Percentiles rank a stretch among this genome's conserved stretches.
These are phyloP conservation scores for Elsinoe arachidis DNA, from an alignment of 2,329 filamentous ascomycete species.

Conservation along the genomic window DNA sequence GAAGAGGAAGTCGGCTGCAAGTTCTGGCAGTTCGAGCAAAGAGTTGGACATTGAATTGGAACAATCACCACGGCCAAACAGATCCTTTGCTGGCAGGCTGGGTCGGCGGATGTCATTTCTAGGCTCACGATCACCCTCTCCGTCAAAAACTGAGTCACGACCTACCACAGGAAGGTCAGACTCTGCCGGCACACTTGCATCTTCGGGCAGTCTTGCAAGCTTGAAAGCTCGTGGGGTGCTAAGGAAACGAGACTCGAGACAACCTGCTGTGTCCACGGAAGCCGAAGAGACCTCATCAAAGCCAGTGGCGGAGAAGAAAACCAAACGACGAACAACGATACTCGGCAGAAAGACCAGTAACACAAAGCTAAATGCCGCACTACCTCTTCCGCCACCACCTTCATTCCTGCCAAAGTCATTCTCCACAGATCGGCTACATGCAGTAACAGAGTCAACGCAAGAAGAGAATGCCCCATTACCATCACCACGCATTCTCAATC, in stretches of 20 bases:
- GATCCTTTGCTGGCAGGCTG: conserved; percentile 13
- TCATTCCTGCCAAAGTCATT: conserved; percentile 41
- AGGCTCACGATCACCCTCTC: conserved; percentile 16
- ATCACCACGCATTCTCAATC: conserved; percentile 14
- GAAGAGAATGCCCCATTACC: conserved; percentile 30
- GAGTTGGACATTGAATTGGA: conserved; percentile 13
- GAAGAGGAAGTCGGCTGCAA: conserved; percentile 17
- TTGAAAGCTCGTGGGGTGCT: not conserved
- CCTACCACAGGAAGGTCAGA: not conserved
- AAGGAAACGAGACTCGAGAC: not conserved
- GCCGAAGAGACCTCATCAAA: not conserved
- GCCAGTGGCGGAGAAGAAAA: not conserved
- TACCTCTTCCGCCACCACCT: conserved; percentile 19
- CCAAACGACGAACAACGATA: conserved; percentile 1
- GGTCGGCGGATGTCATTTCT: conserved; percentile 14
- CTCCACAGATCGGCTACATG: conserved; percentile 39
- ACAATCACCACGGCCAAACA: conserved; percentile 12
- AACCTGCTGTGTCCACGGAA: not conserved
- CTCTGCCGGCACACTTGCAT: not conserved
- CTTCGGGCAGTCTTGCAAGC: not conserved
- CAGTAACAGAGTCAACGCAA: conserved; percentile 26
- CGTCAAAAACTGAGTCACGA: conserved; percentile 1
- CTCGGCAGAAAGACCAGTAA: conserved; percentile 19
- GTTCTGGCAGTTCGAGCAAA: conserved; percentile 14
- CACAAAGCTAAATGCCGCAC: conserved; percentile 12